Evolutionary conservation across 2,329 filamentous ascomycete species (phyloP).

Genomic region (Polytolypa hystricis): DNA sequence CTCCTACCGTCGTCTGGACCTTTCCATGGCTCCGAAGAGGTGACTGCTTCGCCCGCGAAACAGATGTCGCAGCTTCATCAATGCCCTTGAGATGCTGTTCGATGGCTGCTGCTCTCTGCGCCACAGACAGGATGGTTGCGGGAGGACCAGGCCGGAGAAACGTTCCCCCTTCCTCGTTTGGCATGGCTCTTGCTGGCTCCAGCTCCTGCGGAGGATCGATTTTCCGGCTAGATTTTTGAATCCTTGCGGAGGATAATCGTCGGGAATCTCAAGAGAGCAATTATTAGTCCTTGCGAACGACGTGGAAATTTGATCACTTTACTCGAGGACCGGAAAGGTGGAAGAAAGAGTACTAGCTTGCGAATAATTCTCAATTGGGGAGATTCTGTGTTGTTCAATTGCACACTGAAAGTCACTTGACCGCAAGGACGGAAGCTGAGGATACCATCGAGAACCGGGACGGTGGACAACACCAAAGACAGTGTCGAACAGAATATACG

Average conservation of each 20-base stretch:
- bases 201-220: conserved; percentile 1
- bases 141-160: conserved; percentile 5
- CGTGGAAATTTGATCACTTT: too few relatives aligned
- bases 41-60: not conserved
- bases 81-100: conserved; percentile 14
- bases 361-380: too few relatives aligned
- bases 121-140: conserved; percentile 12
- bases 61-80: not conserved
- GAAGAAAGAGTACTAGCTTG: too few relatives aligned
- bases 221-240: not conserved
- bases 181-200: not conserved
- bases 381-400: too few relatives aligned
- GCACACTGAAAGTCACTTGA: too few relatives aligned
- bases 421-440: too few relatives aligned
- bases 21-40: conserved; percentile 2
- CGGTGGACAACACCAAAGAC: too few relatives aligned
- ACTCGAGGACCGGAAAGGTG: too few relatives aligned
- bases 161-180: not conserved
- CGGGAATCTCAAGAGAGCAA: not conserved
- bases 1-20: conserved; percentile 1
- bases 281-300: too few relatives aligned
- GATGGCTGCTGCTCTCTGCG: conserved; percentile 14
- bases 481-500: too few relatives aligned
- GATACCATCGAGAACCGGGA: too few relatives aligned
- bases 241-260: not conserved